Evolutionary conservation across 1,284 basidiomycete species (phyloP).

Genomic region (Rhodotorula sp.): DNA sequence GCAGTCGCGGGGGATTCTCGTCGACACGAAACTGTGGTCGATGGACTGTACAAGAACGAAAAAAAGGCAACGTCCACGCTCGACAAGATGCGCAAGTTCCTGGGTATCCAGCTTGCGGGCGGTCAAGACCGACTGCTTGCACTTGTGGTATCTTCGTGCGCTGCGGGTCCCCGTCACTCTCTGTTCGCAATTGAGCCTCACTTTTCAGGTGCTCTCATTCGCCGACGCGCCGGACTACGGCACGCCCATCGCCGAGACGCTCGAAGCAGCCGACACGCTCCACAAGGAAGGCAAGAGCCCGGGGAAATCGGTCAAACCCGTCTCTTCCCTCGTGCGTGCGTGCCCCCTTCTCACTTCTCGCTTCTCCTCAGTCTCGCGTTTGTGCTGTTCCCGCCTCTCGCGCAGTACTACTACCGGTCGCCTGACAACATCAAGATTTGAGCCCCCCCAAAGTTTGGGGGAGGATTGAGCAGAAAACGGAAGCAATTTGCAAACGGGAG

Average conservation of each 20-base stretch:
- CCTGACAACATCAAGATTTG: not conserved
- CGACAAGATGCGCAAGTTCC: slow-evolving; percentile 18
- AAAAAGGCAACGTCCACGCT: slow-evolving; percentile 25
- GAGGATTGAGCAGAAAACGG: not conserved
- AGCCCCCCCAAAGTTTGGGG: too few relatives aligned
- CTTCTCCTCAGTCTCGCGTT: not conserved
- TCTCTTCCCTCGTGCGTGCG: slow-evolving; percentile 50
- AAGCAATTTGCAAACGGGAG: not conserved
- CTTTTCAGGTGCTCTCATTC: too few relatives aligned
- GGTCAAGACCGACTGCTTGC: slow-evolving; percentile 49
- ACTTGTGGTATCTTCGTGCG: slow-evolving; percentile 57
- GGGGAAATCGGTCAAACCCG: slow-evolving; percentile 49
- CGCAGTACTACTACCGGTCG: slow-evolving; percentile 18
- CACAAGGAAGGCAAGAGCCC: slow-evolving; percentile 58
- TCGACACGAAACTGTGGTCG: slow-evolving; percentile 54
- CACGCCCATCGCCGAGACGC: slow-evolving; percentile 55
- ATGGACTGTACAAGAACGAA: slow-evolving; percentile 44
- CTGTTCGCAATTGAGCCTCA: not conserved
- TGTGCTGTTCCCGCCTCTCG: too few relatives aligned
- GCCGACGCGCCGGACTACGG: slow-evolving; percentile 56
- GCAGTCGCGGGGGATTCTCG: slow-evolving; percentile 20
- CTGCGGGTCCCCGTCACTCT: not conserved
- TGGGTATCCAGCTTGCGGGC: slow-evolving; percentile 47
- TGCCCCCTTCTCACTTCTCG: not conserved
- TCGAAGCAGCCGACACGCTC: slow-evolving; percentile 56